Evolutionary conservation across 257 asterid genomes (phyloP), one percentile per base, ranked within the genome.

Genomic region (Salvia miltiorrhiza): DNA sequence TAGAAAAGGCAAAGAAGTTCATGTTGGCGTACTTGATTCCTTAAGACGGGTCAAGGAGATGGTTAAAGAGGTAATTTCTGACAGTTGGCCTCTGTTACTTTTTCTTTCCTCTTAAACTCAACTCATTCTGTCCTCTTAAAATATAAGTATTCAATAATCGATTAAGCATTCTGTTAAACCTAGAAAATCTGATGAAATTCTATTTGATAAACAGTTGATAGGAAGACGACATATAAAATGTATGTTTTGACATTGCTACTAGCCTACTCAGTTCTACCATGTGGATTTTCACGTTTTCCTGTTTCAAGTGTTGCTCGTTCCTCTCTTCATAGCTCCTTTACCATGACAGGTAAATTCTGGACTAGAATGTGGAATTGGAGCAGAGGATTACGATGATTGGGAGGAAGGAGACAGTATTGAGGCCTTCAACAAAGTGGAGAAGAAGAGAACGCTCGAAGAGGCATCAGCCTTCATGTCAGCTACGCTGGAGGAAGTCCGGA

Each of bases 401-500:
- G 96, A 72, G 81, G 95, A 73, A 65, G 97, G 97, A 9, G 97
- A 94, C 59, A 70, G 33, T n/a, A 78, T 94, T 0, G 96, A 87
- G 82, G 93, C 90, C 75, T 94, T 91, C 77, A 87, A 83, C 83
- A 26, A 88, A 5, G 90, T 86, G 60, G 87, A 88, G 67, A 94
- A 90, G 92, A 87, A 79, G 75, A 80, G 99, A 80, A 94, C 97
- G 6, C 97, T 94, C 0, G 99, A 94, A 75, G 99, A 94, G 79
- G 99, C 99, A 64, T 94, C 99, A 19, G 97, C 95, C 63, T 86
- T 95, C 8, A 91, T 94, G 97, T 65, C 93, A 44, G 97, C 96
- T 48, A 97, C 97, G 30, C 71, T 87, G 30, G 86, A 89, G 78
- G 77, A 75, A 82, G 89, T 72, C 63, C 88, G 95, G 57, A 66